Base-by-base conservation (phyloP, 768 basidiomycete genomes). In the Mycena venus region DNA sequence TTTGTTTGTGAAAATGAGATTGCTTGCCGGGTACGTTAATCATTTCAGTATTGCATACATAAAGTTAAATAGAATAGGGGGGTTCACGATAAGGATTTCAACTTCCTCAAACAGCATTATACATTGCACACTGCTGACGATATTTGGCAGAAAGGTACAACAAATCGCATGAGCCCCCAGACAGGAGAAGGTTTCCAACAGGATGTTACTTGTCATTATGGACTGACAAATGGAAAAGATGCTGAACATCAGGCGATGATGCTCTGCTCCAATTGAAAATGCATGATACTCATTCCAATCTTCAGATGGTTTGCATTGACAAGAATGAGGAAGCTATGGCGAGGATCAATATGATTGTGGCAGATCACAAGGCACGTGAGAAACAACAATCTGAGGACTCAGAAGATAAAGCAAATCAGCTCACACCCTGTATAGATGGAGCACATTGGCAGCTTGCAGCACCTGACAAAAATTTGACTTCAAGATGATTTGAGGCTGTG, bases 261-360 rank as follows among this genome's bases (percentile, higher is more conserved):
- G 21, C 15, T 8, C 25, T 25, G n/a, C 14, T 3, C 27, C 14
- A 42, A 58, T 17, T 25, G n/a, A n/a, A n/a, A n/a, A n/a, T n/a
- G n/a, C n/a, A n/a, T 36, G 32, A 14, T 38, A 29, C 17, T 56
- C 25, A 32, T 3, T 15, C 47, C 55, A 2, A 27, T 65, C n/a
- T n/a, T n/a, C n/a, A n/a, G n/a, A n/a, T n/a, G n/a, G n/a, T n/a
- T n/a, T n/a, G n/a, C n/a, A 56, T 65, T 21, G 70, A 72, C 29
- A 63, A 72, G 29, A 72, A 66, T 23, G 70, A 64, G 23, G 70
- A 72, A 51, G 47, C 70, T 1, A 65, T 72, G 70, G 70, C 70
- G 7, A 29, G 56, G 2, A 56, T 72, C 23, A 32, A 72, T 8
- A 72, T 72, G 70, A 19, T 6, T 1, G 70, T 72, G 2, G 55